These are phyloP conservation scores for Austroboletus eburneus DNA, from an alignment of 768 basidiomycete species.

Conservation along the genomic window DNA sequence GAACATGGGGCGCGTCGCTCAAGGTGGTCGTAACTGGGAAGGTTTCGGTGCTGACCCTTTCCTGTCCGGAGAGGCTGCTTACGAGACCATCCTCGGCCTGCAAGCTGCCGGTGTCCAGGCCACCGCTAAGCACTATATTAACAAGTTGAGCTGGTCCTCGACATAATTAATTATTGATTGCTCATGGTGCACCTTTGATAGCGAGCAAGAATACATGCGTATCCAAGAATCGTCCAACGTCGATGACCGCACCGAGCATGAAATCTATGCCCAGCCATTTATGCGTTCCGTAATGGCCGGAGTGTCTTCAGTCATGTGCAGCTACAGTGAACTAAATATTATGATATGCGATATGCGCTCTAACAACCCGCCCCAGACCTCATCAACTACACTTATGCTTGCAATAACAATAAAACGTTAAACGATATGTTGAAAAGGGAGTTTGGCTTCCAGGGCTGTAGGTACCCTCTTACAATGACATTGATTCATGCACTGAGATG, in stretches of 20 bases:
- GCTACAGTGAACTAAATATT: slow-evolving; percentile 38
- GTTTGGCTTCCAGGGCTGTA: slow-evolving; percentile 64
- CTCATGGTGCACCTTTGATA: slow-evolving; percentile 5
- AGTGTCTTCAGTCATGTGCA: slow-evolving; percentile 65
- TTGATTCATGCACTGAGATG: background rate
- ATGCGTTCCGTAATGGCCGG: slow-evolving; percentile 60
- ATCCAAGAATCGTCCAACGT: slow-evolving; percentile 34
- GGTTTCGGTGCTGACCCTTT: slow-evolving; percentile 93
- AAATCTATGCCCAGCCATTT: slow-evolving; percentile 55
- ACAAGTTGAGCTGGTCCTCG: slow-evolving; percentile 47
- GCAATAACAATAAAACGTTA: slow-evolving; percentile 56
- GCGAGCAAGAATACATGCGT: slow-evolving; percentile 36
- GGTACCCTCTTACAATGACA: slow-evolving; percentile 2
- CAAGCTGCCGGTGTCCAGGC: slow-evolving; percentile 82
- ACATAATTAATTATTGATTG: background rate
- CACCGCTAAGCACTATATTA: slow-evolving; percentile 79
- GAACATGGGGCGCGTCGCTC: slow-evolving; percentile 77
- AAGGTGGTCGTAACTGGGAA: slow-evolving; percentile 91
- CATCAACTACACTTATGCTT: slow-evolving; percentile 58
- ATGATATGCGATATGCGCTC: background rate
- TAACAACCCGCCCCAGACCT: slow-evolving; percentile 33
- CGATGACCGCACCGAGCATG: slow-evolving; percentile 46
- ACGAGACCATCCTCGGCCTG: slow-evolving; percentile 79
- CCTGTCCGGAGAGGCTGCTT: slow-evolving; percentile 69
- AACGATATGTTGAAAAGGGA: slow-evolving; percentile 64